Percentiles rank a stretch among this genome's conserved stretches.
Conservation (phyloP, 192 early-diverging fungal genomes). For the Coemansia sp. region DNA sequence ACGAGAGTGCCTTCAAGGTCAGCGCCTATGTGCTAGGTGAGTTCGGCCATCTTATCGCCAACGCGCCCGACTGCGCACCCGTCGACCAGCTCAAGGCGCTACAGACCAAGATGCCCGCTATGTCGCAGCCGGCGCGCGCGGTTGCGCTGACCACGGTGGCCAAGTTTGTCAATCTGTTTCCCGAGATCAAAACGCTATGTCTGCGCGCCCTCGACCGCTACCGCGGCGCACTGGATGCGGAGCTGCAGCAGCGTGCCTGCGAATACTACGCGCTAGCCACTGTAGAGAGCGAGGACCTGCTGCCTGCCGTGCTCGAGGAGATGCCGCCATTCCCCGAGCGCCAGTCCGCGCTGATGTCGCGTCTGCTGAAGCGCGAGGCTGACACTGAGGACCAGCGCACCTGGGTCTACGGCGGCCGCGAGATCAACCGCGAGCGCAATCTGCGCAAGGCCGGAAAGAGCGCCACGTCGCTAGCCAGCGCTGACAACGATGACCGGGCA, state of each 20-base stretch:
- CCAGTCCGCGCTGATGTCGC: constrained; percentile 83
- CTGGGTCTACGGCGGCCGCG: constrained; percentile 89
- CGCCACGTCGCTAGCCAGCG: neutral
- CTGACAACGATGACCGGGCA: neutral
- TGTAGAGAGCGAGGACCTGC: constrained; percentile 79
- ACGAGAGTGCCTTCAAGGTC: constrained; percentile 94
- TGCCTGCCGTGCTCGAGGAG: constrained; percentile 94
- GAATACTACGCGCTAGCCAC: constrained; percentile 91
- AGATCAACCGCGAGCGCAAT: constrained; percentile 66
- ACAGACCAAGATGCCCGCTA: constrained; percentile 86
- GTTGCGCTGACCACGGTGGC: constrained; percentile 89
- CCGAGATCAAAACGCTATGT: constrained; percentile 91
- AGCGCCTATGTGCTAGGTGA: constrained; percentile 97
- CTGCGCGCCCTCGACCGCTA: constrained; percentile 85
- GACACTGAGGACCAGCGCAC: constrained; percentile 96
- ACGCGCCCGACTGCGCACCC: constrained; percentile 78
- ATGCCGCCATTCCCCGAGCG: constrained; percentile 98
- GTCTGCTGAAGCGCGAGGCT: constrained; percentile 80
- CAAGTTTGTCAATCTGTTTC: constrained; percentile 97
- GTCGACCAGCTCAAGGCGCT: constrained; percentile 94
- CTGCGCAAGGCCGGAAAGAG: constrained; percentile 12
- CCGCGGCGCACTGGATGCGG: constrained; percentile 86
- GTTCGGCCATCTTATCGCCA: constrained; percentile 95
- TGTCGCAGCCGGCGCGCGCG: constrained; percentile 75
- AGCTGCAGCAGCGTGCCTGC: constrained; percentile 95